Base-by-base conservation (phyloP, 2,329 filamentous ascomycete species). In the Fusarium pseudocircinatum region DNA sequence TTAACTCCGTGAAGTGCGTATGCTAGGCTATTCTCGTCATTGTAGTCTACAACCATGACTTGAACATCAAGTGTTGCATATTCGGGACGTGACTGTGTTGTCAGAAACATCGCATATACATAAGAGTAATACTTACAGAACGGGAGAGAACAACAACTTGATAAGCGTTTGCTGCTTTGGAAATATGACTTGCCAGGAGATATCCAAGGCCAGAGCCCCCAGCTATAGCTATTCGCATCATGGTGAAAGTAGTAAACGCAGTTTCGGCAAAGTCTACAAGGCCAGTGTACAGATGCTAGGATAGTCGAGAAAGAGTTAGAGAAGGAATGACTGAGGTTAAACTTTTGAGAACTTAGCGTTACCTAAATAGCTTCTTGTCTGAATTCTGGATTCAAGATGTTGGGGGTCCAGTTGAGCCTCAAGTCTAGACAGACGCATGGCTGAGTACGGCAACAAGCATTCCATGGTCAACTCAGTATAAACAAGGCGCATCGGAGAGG, bases 1-100 rank as follows among this genome's bases (percentile, higher is more conserved):
- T 95, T 91, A 46, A 94, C 87, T 15, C 93, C 93, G 64, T 87
- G 87, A n/a, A 95, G 87, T 14, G 89, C 87, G 79, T 90, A 94
- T 20, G 85, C 85, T 32, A 95, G 85, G 46, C 86, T 86, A 3
- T 86, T 83, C 37, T 86, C 80, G 69, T 90, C 84, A 70, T 85
- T 81, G 79, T 94, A 95, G 82, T 94, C 86, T n/a, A 94, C 91
- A 44, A 89, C 84, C 63, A 90, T 85, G 52, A 94, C 89, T 80
- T 94, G 92, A 74, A 92, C 91, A 50, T 87, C 88, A 66, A 87
- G 84, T 18, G 83, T 79, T 50, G 85, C 84, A 62, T 91, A 86
- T 67, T 87, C 85, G 42, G 87, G 84, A 74, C 90, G 88, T 50
- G 81, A 77, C 90, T 92, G 52, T 34, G 39, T 32, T 34, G 67